A percentile compares a stretch with the other conserved stretches of the same genome.
Evolutionary conservation across 129 eudicot genomes (phyloP).

Genomic region (Chrysanthemum makinoi): DNA sequence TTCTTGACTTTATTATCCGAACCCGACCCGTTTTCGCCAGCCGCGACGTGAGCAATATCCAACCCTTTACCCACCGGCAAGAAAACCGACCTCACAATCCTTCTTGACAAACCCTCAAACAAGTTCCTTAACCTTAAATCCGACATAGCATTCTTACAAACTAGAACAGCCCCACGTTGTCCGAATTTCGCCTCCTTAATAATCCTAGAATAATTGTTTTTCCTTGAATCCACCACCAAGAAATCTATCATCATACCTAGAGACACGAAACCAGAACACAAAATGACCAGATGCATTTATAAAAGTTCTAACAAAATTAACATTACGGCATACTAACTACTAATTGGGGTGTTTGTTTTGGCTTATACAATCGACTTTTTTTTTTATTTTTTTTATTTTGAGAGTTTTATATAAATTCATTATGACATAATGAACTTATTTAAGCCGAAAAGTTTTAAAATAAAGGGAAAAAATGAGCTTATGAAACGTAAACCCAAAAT

Average conservation of each 20-base stretch:
- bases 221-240: slow-evolving; percentile 55
- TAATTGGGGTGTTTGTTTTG: no score
- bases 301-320: no score
- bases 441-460: no score
- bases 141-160: slow-evolving; percentile 62
- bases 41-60: slow-evolving; percentile 80
- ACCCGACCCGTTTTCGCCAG: slow-evolving; percentile 35
- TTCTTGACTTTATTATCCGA: slow-evolving; percentile 29
- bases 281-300: no score
- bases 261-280: no score
- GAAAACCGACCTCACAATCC: slow-evolving; percentile 64
- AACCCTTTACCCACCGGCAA: slow-evolving; percentile 89
- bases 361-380: no score
- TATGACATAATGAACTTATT: no score
- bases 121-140: slow-evolving; percentile 54
- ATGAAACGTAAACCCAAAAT: no score
- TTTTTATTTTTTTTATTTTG: no score
- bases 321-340: no score
- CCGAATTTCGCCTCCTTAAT: slow-evolving; percentile 68
- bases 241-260: slow-evolving; percentile 53
- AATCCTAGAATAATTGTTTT: slow-evolving; percentile 39
- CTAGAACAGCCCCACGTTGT: slow-evolving; percentile 74
- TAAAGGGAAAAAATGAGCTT: no score
- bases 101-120: slow-evolving; percentile 49
- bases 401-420: no score